Conservation (phyloP, 139 green algal genomes). For the Nannochloris sp. region DNA sequence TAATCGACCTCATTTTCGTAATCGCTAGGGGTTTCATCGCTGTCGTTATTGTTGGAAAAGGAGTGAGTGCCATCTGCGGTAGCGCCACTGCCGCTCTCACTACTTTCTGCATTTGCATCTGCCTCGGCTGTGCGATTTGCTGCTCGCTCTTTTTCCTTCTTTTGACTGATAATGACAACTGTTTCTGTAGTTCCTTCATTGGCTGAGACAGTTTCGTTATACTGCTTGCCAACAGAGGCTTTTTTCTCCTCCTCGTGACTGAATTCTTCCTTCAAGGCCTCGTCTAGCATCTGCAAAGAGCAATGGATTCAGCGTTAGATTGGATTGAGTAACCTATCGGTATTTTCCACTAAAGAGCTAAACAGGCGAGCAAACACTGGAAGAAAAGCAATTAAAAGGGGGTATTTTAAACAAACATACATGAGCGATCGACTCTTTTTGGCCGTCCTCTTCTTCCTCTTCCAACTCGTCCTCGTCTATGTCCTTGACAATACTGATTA, state of each 20-base stretch:
- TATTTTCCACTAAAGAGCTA: too few relatives aligned
- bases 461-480: background rate
- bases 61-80: background rate
- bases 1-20: conserved; percentile 6
- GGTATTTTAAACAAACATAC: background rate
- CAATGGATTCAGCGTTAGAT: background rate
- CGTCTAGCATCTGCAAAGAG: conserved; percentile 41
- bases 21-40: background rate
- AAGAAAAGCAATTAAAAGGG: background rate
- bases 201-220: conserved; percentile 41
- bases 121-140: background rate
- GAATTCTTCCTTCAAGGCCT: conserved; percentile 61
- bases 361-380: background rate
- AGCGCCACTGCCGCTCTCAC: background rate
- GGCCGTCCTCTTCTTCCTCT: background rate
- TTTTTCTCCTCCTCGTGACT: conserved; percentile 36
- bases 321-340: background rate
- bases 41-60: background rate
- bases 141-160: conserved; percentile 25
- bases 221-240: conserved; percentile 43
- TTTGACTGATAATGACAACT: conserved; percentile 54
- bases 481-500: background rate
- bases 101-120: background rate
- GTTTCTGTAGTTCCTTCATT: conserved; percentile 51
- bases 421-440: conserved; percentile 30